Evolutionary conservation across 345 rosid genomes (phyloP), one percentile per base, ranked within the genome.

Genomic region (Abelmoschus esculentus): DNA sequence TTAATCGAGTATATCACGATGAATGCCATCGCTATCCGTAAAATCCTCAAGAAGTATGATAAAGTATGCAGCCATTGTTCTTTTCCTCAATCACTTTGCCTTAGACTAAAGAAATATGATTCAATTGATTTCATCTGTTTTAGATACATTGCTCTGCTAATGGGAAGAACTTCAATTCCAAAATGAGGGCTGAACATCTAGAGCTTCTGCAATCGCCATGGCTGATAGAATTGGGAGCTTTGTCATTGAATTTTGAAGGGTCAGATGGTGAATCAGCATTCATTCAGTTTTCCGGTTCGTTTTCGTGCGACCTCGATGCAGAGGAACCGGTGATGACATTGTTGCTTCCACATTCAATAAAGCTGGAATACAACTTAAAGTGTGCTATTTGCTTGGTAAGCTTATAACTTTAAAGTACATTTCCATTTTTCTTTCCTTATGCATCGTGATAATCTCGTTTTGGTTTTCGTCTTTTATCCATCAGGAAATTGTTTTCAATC

Each of bases 161-260:
- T 75, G 97, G 97, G 64, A 86, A 80, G 77, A 86, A 87, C 18
- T 91, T 95, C 75, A 91, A 83, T 70, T 80, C 86, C 77, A 91
- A 88, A 84, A 53, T 95, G 96, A 82, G 88, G 73, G 89, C 91
- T 0, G 93, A 87, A 61, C 96, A 91, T 57, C 81, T 85, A 19
- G 97, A 95, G 84, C 88, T 91, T 26, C 76, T 95, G 83, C 99
- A 89, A 44, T 93, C 91, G 15, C 99, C 99, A 66, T 95, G 97
- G 99, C 80, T 95, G 22, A 82, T 91, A 71, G 99, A 95, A 76
- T 75, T 95, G 73, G 99, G 97, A 72, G 99, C 93, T 28, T 85
- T 91, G 74, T 88, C 72, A 75, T 79, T 95, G 76, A 91, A 95
- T 77, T 83, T 82, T 29, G 52, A 75, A 68, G 26, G 26, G 26